Percentiles rank a stretch among this genome's conserved stretches.
phyloP scores from a whole-genome alignment of 805 yeast genomes.

The Schwanniomyces yamadae region DNA sequence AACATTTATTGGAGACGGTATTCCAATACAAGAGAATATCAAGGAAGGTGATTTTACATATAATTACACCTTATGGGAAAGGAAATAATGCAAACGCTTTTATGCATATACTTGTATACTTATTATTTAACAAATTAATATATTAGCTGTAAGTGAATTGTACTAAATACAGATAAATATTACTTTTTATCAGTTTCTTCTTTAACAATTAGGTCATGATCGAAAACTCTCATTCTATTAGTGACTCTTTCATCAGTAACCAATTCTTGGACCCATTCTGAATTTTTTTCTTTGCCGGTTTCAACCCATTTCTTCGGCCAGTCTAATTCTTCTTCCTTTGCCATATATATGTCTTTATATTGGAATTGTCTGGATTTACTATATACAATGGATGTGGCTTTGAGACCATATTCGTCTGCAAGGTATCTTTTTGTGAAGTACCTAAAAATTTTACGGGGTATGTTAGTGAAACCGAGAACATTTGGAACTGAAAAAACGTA shows the following conservation, averaged over 20 bases:
- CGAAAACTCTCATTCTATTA: slow-evolving; percentile 49
- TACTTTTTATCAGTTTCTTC: no score
- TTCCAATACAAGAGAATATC: slow-evolving; percentile 34
- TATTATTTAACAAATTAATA: no score
- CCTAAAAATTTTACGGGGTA: slow-evolving; percentile 74
- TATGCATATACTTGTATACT: no score
- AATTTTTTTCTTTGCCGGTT: slow-evolving; percentile 65
- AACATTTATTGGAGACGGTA: slow-evolving; percentile 32
- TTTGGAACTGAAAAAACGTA: slow-evolving; percentile 75
- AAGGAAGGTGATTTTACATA: slow-evolving; percentile 45
- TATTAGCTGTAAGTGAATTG: no score
- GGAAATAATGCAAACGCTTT: slow-evolving; percentile 10
- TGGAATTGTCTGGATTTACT: slow-evolving; percentile 57
- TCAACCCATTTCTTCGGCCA: slow-evolving; percentile 89
- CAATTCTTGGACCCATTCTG: slow-evolving; percentile 87
- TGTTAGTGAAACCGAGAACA: slow-evolving; percentile 71
- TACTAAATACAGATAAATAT: no score
- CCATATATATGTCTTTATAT: slow-evolving; percentile 41
- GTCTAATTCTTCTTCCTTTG: slow-evolving; percentile 67
- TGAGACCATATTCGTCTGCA: slow-evolving; percentile 61
- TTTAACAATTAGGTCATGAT: slow-evolving; percentile 10
- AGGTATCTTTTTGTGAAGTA: slow-evolving; percentile 73
- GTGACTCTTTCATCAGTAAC: slow-evolving; percentile 67
- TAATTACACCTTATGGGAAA: slow-evolving; percentile 60
- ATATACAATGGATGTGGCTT: slow-evolving; percentile 51